These are phyloP conservation scores for Sporothrix dimorphospora DNA, from an alignment of 2,329 filamentous ascomycete species.

Conservation along the genomic window DNA sequence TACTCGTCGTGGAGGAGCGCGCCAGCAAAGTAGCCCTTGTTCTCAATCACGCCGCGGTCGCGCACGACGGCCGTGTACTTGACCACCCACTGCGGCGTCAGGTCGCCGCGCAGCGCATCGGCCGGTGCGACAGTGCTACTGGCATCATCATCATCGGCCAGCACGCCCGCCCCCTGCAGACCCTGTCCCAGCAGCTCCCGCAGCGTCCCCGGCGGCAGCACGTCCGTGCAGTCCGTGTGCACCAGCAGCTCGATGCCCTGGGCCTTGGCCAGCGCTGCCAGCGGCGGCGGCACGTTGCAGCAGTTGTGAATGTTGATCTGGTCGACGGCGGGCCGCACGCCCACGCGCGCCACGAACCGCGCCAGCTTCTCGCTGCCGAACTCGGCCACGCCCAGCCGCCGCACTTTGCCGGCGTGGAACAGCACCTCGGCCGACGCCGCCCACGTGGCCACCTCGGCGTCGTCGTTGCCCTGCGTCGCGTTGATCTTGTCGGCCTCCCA, in stretches of 20 bases:
- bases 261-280: conserved; percentile 81
- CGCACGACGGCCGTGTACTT: conserved; percentile 97
- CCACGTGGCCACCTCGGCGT: conserved; percentile 70
- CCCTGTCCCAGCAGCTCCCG: conserved; percentile 79
- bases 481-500: conserved; percentile 70
- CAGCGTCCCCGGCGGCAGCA: conserved; percentile 82
- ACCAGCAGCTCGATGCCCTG: conserved; percentile 85
- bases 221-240: conserved; percentile 91
- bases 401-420: conserved; percentile 70
- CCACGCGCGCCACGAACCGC: conserved; percentile 73
- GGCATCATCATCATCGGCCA: conserved; percentile 54
- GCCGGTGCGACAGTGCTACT: conserved; percentile 33
- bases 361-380: conserved; percentile 83
- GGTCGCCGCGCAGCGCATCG: conserved; percentile 70
- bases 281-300: conserved; percentile 88
- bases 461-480: conserved; percentile 64
- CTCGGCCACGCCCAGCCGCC: conserved; percentile 82
- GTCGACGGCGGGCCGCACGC: conserved; percentile 77
- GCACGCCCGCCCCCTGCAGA: conserved; percentile 71
- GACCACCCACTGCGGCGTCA: conserved; percentile 90
- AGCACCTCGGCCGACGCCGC: conserved; percentile 70
- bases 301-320: conserved; percentile 97
- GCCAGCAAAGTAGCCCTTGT: conserved; percentile 94
- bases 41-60: conserved; percentile 93
- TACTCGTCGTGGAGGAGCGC: conserved; percentile 65